phyloP scores from a whole-genome alignment of 1,284 basidiomycete species.

The Rhodotorula sp. region DNA sequence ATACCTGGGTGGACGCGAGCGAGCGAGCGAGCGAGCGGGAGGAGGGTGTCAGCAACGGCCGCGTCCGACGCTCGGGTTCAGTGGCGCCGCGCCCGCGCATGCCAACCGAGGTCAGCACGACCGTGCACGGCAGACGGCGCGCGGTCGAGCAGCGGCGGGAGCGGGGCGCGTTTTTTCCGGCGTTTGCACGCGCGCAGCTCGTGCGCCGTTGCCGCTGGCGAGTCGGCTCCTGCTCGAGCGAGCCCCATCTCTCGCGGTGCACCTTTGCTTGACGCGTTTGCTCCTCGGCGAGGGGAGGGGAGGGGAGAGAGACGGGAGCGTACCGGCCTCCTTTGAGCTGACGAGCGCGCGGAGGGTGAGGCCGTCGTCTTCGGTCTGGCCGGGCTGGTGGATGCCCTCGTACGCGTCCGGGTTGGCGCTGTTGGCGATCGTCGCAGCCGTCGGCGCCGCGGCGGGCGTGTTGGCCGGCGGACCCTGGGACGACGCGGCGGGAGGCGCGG shows the following conservation, averaged over 20 bases:
- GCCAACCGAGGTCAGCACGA: no score
- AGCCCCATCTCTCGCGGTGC: no score
- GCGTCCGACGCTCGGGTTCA: no score
- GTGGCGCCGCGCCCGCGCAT: no score
- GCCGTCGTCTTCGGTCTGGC: slow-evolving; percentile 56
- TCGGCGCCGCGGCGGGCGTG: slow-evolving; percentile 34
- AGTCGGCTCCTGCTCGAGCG: no score
- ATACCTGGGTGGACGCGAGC: slow-evolving; percentile 59
- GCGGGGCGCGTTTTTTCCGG: no score
- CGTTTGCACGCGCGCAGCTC: no score
- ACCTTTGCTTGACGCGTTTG: background rate
- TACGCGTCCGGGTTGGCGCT: slow-evolving; percentile 29
- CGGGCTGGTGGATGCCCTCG: slow-evolving; percentile 24
- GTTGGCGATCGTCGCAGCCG: slow-evolving; percentile 34
- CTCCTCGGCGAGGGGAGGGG: background rate
- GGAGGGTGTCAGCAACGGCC: background rate
- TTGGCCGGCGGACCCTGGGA: slow-evolving; percentile 14
- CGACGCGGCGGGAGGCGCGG: background rate
- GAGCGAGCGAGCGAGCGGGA: background rate
- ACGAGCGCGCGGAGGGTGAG: slow-evolving; percentile 90
- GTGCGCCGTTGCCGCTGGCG: no score
- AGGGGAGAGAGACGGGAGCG: background rate
- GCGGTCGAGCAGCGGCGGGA: no score
- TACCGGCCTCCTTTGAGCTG: slow-evolving; percentile 82
- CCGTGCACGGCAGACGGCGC: no score